phyloP scores from a whole-genome alignment of 2,329 filamentous ascomycete genomes.

The Claviceps sorghi region DNA sequence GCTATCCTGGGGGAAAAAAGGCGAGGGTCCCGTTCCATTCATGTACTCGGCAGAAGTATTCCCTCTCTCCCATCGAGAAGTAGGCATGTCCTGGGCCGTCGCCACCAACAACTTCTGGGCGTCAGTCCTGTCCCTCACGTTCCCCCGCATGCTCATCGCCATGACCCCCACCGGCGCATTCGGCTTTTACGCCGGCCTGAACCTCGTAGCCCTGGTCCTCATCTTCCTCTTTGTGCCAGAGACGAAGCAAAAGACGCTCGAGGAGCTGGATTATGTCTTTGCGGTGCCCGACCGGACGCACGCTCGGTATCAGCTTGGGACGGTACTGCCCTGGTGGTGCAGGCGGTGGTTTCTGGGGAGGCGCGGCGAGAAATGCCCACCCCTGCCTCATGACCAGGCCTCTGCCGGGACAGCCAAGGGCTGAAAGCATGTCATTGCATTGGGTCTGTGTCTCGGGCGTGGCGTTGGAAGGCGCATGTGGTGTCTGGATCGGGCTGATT shows the following conservation, averaged over 20 bases:
- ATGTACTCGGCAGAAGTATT: slow-evolving; percentile 25
- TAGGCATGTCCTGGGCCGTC: slow-evolving; percentile 25
- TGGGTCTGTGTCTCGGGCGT: neutral
- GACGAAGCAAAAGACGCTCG: slow-evolving; percentile 35
- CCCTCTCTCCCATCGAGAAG: slow-evolving; percentile 22
- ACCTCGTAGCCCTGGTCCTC: slow-evolving; percentile 28
- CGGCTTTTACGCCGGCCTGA: slow-evolving; percentile 32
- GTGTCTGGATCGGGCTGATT: neutral
- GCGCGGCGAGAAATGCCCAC: slow-evolving; percentile 5
- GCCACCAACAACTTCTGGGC: slow-evolving; percentile 20
- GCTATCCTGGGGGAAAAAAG: slow-evolving; percentile 2
- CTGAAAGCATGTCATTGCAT: neutral
- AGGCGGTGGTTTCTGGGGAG: slow-evolving; percentile 12
- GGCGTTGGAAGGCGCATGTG: neutral
- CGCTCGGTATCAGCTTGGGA: slow-evolving; percentile 23
- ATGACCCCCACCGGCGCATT: slow-evolving; percentile 21
- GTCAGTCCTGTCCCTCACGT: slow-evolving; percentile 14
- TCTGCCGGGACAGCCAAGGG: neutral
- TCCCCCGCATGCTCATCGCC: slow-evolving; percentile 17
- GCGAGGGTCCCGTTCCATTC: slow-evolving; percentile 23
- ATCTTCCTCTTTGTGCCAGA: slow-evolving; percentile 36
- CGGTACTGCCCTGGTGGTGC: slow-evolving; percentile 24
- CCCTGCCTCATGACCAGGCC: slow-evolving; percentile 4
- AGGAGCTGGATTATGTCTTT: slow-evolving; percentile 36
- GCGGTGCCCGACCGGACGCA: slow-evolving; percentile 26